phyloP scores from a whole-genome alignment of 352 stramenopile species.

The Phytopythium chamaehyphon region DNA sequence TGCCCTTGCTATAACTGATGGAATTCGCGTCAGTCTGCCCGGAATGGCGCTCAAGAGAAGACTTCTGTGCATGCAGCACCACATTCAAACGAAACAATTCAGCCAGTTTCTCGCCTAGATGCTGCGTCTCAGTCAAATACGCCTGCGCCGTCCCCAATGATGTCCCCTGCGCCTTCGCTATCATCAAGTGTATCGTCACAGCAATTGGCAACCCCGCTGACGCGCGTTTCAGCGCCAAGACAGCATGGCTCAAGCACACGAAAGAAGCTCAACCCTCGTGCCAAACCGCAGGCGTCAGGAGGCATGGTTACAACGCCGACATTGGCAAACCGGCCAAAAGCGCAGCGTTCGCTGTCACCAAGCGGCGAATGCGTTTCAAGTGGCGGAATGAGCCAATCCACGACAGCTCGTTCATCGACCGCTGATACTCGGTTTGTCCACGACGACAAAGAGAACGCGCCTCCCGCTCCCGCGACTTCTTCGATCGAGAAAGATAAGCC shows the following conservation, averaged over 20 bases:
- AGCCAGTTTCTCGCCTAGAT: too few relatives aligned
- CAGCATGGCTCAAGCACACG: neutral
- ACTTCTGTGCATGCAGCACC: too few relatives aligned
- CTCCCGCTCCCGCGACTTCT: too few relatives aligned
- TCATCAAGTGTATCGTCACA: neutral
- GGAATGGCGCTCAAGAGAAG: too few relatives aligned
- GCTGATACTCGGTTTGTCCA: neutral
- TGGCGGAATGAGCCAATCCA: neutral
- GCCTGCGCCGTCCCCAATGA: too few relatives aligned
- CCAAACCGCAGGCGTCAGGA: neutral
- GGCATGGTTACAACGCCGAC: neutral
- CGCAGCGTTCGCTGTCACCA: too few relatives aligned
- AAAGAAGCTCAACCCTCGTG: conserved; percentile 11
- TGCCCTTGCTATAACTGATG: too few relatives aligned
- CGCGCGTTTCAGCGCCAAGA: neutral
- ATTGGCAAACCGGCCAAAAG: neutral
- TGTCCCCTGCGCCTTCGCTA: neutral
- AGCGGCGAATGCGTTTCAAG: too few relatives aligned
- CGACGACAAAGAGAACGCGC: neutral
- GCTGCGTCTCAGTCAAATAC: too few relatives aligned
- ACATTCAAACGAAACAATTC: too few relatives aligned
- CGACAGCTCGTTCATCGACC: conserved; percentile 5
- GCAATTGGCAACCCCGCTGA: neutral
- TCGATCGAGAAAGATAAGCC: conserved; percentile 5
- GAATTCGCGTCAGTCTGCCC: too few relatives aligned